phyloP scores from a whole-genome alignment of 2,329 filamentous ascomycete species.

The Dryadomyces sulphureus region DNA sequence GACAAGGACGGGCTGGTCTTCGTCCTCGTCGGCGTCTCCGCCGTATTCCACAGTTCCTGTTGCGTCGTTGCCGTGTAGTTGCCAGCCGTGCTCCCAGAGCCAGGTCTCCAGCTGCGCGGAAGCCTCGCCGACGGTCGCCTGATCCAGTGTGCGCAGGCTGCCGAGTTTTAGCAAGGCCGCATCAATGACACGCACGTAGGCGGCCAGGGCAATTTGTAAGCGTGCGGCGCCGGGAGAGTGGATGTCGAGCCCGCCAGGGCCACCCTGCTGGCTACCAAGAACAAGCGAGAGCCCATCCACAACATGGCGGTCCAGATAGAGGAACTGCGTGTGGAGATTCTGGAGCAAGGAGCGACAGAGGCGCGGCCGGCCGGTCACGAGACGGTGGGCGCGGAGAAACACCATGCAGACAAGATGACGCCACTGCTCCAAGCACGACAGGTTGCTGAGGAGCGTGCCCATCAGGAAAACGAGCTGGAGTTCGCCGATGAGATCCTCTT shows the following conservation, averaged over 20 bases:
- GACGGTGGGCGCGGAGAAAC: conserved; percentile 32
- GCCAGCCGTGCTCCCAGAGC: conserved; percentile 37
- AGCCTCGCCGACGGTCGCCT: conserved; percentile 28
- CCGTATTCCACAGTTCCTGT: conserved; percentile 27
- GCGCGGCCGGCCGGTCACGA: conserved; percentile 26
- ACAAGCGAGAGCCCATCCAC: conserved; percentile 16
- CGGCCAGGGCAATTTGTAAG: conserved; percentile 32
- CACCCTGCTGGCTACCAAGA: conserved; percentile 12
- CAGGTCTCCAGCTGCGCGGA: conserved; percentile 34
- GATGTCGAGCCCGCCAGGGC: conserved; percentile 18
- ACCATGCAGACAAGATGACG: conserved; percentile 37
- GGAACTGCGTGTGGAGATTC: conserved; percentile 38
- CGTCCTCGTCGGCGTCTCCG: conserved; percentile 21
- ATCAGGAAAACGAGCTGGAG: conserved; percentile 45
- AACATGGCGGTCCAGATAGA: conserved; percentile 34
- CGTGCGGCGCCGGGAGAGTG: conserved; percentile 16
- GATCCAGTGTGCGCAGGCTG: conserved; percentile 20
- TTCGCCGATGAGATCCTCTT: conserved; percentile 39
- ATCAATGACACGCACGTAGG: conserved; percentile 39
- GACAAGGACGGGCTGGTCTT: conserved; percentile 38
- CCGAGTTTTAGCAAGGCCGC: conserved; percentile 26
- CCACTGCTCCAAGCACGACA: conserved; percentile 48
- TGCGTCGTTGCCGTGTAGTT: conserved; percentile 34
- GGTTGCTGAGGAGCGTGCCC: conserved; percentile 41
- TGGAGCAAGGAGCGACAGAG: conserved; percentile 33